Base-by-base conservation (phyloP, 2,329 filamentous ascomycete species). In the Stemphylium beticola region DNA sequence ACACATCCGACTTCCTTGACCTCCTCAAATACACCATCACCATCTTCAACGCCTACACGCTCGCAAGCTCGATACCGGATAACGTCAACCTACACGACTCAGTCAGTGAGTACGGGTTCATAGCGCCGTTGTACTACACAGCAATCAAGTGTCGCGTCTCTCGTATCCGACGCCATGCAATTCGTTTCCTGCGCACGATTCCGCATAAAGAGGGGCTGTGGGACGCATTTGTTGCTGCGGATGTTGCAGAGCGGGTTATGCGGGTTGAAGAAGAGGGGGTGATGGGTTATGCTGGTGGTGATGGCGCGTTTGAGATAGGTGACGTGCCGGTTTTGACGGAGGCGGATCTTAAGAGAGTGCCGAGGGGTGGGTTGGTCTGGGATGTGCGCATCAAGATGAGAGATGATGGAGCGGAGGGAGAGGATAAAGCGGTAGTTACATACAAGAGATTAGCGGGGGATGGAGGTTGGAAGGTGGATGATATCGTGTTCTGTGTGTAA, bases 101-200 rank as follows among this genome's bases (percentile, higher is more conserved):
- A 3, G 33, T 56, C 17, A 38, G 32, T 71, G 79, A 53, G 4
- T 49, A 26, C 9, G 50, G 50, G n/a, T 49, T 49, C 8, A 42
- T 53, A 9, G 37, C 50, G 3, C 38, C 44, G 4, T 7, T 53
- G n/a, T 53, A 49, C 10, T 49, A 49, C n/a, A 38, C 44, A 3
- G 80, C 78, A 0, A 49, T 79, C 3, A 82, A 83, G 55, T 84
- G 81, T 37, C 78, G 82, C 0, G 65, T 76, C 2, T 75, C 73
- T 36, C 63, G 65, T 4, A 64, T 82, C 8, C 74, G 81, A 32
- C 54, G 71, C 0, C 76, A 78, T 32, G 78, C 78, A 0, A 58
- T 78, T 1, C 59, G 53, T 2, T 53, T 79, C 0, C 59, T 81
- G 0, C 62, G 64, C 15, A 55, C 56, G 1, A 51, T 60, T 1